Evolutionary conservation across 148 eudicot species (phyloP), one percentile per base, ranked within the genome.

Genomic region (Beta vulgaris): DNA sequence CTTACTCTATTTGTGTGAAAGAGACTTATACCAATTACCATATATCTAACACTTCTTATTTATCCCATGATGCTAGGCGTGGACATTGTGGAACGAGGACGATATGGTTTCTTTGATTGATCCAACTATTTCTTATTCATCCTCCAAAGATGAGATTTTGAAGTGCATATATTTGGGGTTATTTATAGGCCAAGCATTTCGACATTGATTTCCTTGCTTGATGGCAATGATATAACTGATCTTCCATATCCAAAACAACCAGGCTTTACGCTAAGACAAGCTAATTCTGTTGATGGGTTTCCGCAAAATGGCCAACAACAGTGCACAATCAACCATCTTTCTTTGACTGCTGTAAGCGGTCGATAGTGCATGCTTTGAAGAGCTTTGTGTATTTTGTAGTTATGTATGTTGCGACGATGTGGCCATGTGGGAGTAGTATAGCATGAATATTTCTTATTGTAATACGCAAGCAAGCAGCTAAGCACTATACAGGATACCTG

Each of bases 21-120:
- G n/a, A n/a, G n/a, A n/a, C n/a, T n/a, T n/a, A n/a, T n/a, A n/a
- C n/a, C n/a, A n/a, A n/a, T n/a, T n/a, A n/a, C n/a, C n/a, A n/a
- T n/a, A n/a, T n/a, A n/a, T n/a, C n/a, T n/a, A n/a, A n/a, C n/a
- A n/a, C n/a, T n/a, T n/a, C n/a, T n/a, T n/a, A n/a, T n/a, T n/a
- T n/a, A n/a, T n/a, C n/a, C n/a, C n/a, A n/a, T n/a, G n/a, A n/a
- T n/a, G n/a, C n/a, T n/a, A 88, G 89, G 89, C 88, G 43, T 88
- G 91, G 89, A 82, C 68, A 49, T 37, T 81, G 26, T 86, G 89
- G 89, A 76, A 48, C 9, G 86, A 84, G 55, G 81, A 78, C 10
- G 60, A 68, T 25, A 66, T 71, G 3, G 7, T 19, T 34, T 32
- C 31, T 10, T 32, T 86, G 25, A 44, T 79, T 2, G 89, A 88